These are phyloP conservation scores for Citrullus amarus DNA, from an alignment of 306 rosid species.

Conservation along the genomic window DNA sequence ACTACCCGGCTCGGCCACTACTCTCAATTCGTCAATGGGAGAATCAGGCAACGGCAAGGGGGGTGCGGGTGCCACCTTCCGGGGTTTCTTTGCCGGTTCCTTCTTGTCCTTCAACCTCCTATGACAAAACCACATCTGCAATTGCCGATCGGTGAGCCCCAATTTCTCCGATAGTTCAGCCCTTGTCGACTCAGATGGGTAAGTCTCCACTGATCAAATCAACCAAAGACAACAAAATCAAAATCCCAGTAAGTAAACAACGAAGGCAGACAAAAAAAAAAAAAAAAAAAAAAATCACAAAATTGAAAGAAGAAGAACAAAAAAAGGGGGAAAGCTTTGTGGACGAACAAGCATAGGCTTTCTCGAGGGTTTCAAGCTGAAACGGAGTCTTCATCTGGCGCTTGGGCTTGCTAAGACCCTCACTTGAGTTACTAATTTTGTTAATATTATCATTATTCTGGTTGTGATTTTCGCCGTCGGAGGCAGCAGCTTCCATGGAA, in stretches of 20 bases:
- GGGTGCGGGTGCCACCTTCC: conserved; percentile 19
- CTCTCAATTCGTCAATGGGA: conserved; percentile 46
- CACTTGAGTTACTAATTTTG: conserved; percentile 66
- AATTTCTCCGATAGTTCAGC: conserved; percentile 69
- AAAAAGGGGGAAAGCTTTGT: not conserved
- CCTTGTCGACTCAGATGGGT: conserved; percentile 76
- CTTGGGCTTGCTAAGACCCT: conserved; percentile 87
- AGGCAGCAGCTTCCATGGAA: conserved; percentile 57
- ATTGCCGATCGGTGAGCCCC: conserved; percentile 92
- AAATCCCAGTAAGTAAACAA: conserved; percentile 2
- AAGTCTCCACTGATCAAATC: conserved; percentile 67
- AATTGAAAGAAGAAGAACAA: not conserved
- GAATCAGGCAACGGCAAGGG: conserved; percentile 39
- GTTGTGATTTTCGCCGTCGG: conserved; percentile 53
- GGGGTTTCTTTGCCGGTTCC: conserved; percentile 47
- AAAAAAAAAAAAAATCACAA: not conserved
- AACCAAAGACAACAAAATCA: conserved; percentile 7
- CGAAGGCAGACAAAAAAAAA: not conserved
- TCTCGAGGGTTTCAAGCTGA: conserved; percentile 90
- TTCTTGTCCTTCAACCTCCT: conserved; percentile 92
- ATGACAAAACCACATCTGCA: conserved; percentile 99
- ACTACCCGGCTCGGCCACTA: conserved; percentile 41
- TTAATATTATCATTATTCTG: conserved; percentile 33
- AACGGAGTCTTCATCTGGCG: conserved; percentile 99
- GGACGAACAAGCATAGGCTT: conserved; percentile 69